phyloP scores from a whole-genome alignment of 352 stramenopile genomes.

The Globisporangium solare region DNA sequence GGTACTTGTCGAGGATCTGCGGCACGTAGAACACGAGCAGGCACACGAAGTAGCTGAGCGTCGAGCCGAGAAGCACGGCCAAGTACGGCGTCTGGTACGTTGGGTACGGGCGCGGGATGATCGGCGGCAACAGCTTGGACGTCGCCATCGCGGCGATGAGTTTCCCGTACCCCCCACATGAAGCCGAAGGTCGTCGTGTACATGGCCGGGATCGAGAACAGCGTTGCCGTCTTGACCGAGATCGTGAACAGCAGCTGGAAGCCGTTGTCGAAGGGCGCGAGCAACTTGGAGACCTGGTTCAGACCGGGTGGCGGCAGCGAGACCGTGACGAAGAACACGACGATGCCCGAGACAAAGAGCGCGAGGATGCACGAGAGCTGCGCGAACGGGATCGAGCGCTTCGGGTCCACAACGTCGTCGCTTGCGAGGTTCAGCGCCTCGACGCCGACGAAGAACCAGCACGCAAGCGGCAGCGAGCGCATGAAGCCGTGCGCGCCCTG shows the following conservation, averaged over 20 bases:
- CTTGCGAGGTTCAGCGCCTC: slow-evolving; percentile 23
- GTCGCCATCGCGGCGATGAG: slow-evolving; percentile 27
- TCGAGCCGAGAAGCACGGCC: slow-evolving; percentile 19
- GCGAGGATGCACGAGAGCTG: slow-evolving; percentile 21
- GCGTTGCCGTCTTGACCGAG: slow-evolving; percentile 16
- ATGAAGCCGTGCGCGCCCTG: slow-evolving; percentile 19
- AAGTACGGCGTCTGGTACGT: slow-evolving; percentile 16
- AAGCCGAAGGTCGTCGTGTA: slow-evolving; percentile 31
- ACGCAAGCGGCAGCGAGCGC: slow-evolving; percentile 20
- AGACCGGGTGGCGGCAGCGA: slow-evolving; percentile 16
- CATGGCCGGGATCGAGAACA: slow-evolving; percentile 32
- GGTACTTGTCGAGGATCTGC: slow-evolving; percentile 15
- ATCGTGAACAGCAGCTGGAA: slow-evolving; percentile 27
- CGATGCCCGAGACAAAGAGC: slow-evolving; percentile 16
- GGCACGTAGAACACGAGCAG: slow-evolving; percentile 20
- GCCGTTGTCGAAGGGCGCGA: slow-evolving; percentile 26
- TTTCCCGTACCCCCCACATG: slow-evolving; percentile 34
- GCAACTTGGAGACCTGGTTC: slow-evolving; percentile 21
- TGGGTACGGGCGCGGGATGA: slow-evolving; percentile 11
- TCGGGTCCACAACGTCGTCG: slow-evolving; percentile 20
- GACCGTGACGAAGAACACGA: slow-evolving; percentile 24
- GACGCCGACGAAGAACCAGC: slow-evolving; percentile 33
- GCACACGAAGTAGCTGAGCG: slow-evolving; percentile 21
- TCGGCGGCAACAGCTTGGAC: slow-evolving; percentile 24
- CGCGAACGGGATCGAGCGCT: slow-evolving; percentile 15